phyloP scores from a whole-genome alignment of 345 rosid genomes.

The Kandelia obovata region DNA sequence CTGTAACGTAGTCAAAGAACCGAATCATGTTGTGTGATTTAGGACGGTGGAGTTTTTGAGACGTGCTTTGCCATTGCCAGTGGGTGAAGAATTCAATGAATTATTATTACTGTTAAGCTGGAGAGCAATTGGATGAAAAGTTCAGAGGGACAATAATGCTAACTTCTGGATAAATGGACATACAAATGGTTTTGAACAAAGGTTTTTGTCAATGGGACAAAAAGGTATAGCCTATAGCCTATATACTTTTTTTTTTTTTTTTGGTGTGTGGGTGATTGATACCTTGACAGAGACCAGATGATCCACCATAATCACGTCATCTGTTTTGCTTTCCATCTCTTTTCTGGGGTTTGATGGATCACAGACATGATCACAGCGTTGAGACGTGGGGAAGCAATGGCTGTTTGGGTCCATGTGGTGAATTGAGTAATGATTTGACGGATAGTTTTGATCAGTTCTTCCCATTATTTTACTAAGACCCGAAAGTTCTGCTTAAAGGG shows the following conservation, averaged over 20 bases:
- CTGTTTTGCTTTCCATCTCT: conserved; percentile 12
- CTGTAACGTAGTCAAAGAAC: neutral
- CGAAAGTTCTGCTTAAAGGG: too few relatives aligned
- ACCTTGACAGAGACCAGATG: conserved; percentile 12
- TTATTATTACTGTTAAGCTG: too few relatives aligned
- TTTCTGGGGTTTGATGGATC: conserved; percentile 22
- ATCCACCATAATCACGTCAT: conserved; percentile 12
- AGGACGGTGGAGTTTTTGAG: neutral
- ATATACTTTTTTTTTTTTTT: too few relatives aligned
- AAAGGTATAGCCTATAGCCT: neutral
- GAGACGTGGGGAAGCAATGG: conserved; percentile 1
- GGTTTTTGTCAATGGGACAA: conserved; percentile 16
- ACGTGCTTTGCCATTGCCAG: neutral
- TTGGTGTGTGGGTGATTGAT: neutral
- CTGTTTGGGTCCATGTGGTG: conserved; percentile 9
- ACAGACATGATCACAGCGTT: conserved; percentile 10
- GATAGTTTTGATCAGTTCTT: too few relatives aligned
- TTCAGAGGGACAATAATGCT: too few relatives aligned
- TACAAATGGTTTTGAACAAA: neutral
- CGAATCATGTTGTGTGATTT: neutral
- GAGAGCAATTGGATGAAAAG: too few relatives aligned
- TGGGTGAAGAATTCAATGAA: too few relatives aligned
- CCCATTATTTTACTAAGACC: too few relatives aligned
- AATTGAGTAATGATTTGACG: neutral
- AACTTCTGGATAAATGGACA: neutral